phyloP scores from a whole-genome alignment of 2,329 filamentous ascomycete species.

The Hymenoscyphus repandus region DNA sequence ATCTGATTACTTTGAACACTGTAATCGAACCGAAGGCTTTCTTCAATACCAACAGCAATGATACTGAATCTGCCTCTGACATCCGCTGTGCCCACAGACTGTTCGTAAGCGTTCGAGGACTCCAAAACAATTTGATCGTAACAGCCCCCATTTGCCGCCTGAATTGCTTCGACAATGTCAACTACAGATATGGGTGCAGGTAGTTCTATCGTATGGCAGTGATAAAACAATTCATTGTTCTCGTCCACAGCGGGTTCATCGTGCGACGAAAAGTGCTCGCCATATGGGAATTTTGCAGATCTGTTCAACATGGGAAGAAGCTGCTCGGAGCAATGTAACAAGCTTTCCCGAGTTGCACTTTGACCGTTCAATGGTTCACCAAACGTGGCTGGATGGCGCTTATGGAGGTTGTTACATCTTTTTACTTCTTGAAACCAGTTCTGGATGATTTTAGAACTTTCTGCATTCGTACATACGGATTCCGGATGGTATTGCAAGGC shows the following conservation, averaged over 20 bases:
- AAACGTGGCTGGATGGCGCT: constrained; percentile 6
- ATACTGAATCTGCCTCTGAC: constrained; percentile 66
- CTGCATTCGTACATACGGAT: constrained; percentile 59
- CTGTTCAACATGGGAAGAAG: constrained; percentile 5
- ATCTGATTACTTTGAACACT: constrained; percentile 40
- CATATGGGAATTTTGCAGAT: constrained; percentile 2
- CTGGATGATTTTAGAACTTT: constrained; percentile 46
- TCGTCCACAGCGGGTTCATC: constrained; percentile 5
- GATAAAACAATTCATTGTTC: constrained; percentile 33
- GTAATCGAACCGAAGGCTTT: constrained; percentile 54
- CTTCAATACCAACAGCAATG: constrained; percentile 58
- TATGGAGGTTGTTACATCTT: constrained; percentile 36
- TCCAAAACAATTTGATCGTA: constrained; percentile 52
- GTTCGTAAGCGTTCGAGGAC: constrained; percentile 49
- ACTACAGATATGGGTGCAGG: constrained; percentile 44
- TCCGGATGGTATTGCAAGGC: constrained; percentile 70
- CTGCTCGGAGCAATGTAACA: constrained; percentile 21
- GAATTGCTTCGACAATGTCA: constrained; percentile 45
- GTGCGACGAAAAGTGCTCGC: neutral
- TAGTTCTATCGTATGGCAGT: constrained; percentile 39
- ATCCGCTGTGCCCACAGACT: constrained; percentile 39
- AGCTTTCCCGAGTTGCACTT: constrained; percentile 22
- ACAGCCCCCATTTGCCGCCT: constrained; percentile 16
- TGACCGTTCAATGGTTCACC: constrained; percentile 17
- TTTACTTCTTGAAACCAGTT: constrained; percentile 57